Percentiles rank a stretch among this genome's conserved stretches.
Conservation (phyloP, 2,329 filamentous ascomycete species). For the Cercospora berteroae region DNA sequence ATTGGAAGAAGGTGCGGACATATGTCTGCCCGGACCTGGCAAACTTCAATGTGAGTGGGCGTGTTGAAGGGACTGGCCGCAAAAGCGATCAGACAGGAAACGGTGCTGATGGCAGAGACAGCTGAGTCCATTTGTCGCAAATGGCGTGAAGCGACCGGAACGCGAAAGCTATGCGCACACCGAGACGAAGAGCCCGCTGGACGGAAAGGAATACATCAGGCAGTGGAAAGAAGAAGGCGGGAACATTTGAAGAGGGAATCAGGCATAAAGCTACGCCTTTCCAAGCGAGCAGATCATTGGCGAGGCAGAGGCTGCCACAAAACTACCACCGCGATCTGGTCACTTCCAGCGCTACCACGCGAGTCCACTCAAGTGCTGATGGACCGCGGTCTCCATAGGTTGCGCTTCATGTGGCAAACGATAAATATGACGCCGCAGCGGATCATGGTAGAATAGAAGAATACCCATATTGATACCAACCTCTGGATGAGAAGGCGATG, state of each 20-base stretch:
- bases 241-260: slow-evolving; percentile 26
- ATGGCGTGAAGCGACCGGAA: slow-evolving; percentile 52
- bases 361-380: slow-evolving; percentile 6
- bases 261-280: background rate
- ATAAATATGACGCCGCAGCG: background rate
- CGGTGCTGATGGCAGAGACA: slow-evolving; percentile 39
- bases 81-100: background rate
- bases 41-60: slow-evolving; percentile 63
- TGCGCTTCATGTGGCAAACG: background rate
- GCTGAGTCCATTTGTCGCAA: slow-evolving; percentile 77
- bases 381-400: background rate
- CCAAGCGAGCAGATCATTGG: background rate
- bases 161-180: slow-evolving; percentile 51
- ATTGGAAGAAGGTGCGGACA: slow-evolving; percentile 85
- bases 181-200: slow-evolving; percentile 29
- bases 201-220: slow-evolving; percentile 36
- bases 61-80: background rate
- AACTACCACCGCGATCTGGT: background rate
- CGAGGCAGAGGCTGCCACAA: background rate
- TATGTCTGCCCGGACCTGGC: slow-evolving; percentile 75
- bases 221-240: slow-evolving; percentile 38
- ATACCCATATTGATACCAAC: background rate
- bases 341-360: background rate
- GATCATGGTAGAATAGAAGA: background rate
- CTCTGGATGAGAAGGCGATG: background rate